phyloP scores from a whole-genome alignment of 345 rosid species.

The Brassica juncea region DNA sequence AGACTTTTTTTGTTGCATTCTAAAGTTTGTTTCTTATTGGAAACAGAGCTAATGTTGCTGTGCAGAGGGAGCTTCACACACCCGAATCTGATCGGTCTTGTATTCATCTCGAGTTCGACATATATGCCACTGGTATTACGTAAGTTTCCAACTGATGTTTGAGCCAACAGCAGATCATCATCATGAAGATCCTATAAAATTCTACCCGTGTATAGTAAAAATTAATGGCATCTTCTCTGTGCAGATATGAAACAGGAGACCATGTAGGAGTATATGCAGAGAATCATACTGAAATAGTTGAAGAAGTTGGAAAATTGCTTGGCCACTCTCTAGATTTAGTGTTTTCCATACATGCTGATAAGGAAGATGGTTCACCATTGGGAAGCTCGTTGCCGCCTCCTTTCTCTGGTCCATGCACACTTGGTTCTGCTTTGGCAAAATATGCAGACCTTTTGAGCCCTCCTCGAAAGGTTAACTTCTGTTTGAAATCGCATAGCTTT shows the following conservation, averaged over 20 bases:
- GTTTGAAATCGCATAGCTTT: not conserved
- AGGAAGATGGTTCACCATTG: conserved; percentile 71
- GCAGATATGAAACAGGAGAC: conserved; percentile 96
- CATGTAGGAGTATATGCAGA: conserved; percentile 86
- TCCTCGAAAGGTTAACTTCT: conserved; percentile 67
- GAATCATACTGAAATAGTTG: conserved; percentile 70
- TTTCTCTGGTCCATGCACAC: conserved; percentile 80
- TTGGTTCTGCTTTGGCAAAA: conserved; percentile 61
- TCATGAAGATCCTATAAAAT: no score
- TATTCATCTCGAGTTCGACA: conserved; percentile 91
- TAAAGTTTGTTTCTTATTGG: not conserved
- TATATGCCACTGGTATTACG: conserved; percentile 66
- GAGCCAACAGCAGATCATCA: no score
- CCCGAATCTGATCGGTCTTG: conserved; percentile 91
- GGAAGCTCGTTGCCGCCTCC: conserved; percentile 79
- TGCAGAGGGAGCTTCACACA: conserved; percentile 82
- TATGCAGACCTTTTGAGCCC: conserved; percentile 80
- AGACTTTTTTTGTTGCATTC: conserved; percentile 1
- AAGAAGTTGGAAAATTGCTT: conserved; percentile 70
- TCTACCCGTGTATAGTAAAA: not conserved
- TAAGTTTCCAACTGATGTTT: conserved; percentile 42
- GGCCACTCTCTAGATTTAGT: conserved; percentile 65
- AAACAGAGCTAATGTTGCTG: conserved; percentile 74
- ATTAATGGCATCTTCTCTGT: not conserved
- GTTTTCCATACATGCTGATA: conserved; percentile 72